phyloP scores from a whole-genome alignment of 106 monocot species.

The Iris macrosiphon region DNA sequence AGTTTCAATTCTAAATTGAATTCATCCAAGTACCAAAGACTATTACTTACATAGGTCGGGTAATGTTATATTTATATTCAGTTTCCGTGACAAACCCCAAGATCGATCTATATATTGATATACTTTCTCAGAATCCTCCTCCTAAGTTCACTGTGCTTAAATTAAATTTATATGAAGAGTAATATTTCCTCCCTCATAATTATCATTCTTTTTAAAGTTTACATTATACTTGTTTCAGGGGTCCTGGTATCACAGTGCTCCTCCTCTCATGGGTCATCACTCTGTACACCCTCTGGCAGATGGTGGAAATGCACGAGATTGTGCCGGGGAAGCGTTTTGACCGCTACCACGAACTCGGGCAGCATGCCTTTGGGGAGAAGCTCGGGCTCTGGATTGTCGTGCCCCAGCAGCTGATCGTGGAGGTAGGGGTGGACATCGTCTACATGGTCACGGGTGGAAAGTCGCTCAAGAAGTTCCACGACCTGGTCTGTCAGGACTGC shows the following conservation, averaged over 20 bases:
- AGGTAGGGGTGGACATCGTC: constrained; percentile 7
- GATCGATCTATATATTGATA: too few species aligned
- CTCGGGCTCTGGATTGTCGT: constrained; percentile 16
- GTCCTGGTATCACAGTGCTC: constrained; percentile 7
- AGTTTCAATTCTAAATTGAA: too few species aligned
- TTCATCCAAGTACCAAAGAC: too few species aligned
- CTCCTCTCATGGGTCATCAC: constrained; percentile 9
- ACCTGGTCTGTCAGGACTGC: constrained; percentile 7
- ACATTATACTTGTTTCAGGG: constrained; percentile 11
- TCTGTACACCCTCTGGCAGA: constrained; percentile 9
- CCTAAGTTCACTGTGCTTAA: too few species aligned
- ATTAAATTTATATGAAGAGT: too few species aligned
- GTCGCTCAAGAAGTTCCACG: constrained; percentile 17
- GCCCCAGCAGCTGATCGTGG: constrained; percentile 13
- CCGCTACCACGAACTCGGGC: constrained; percentile 19
- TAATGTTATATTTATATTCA: too few species aligned
- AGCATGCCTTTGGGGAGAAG: constrained; percentile 17
- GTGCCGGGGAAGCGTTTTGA: constrained; percentile 20
- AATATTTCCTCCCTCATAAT: too few species aligned
- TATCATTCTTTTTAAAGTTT: too few species aligned
- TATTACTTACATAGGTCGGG: too few species aligned
- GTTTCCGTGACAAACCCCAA: too few species aligned
- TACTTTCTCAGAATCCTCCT: too few species aligned
- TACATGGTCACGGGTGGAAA: constrained; percentile 23
- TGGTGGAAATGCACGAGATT: constrained; percentile 15